Evolutionary conservation across 2,329 filamentous ascomycete genomes (phyloP), one percentile per base, ranked within the genome.

Genomic region (Ploettnerulaceae sp.): DNA sequence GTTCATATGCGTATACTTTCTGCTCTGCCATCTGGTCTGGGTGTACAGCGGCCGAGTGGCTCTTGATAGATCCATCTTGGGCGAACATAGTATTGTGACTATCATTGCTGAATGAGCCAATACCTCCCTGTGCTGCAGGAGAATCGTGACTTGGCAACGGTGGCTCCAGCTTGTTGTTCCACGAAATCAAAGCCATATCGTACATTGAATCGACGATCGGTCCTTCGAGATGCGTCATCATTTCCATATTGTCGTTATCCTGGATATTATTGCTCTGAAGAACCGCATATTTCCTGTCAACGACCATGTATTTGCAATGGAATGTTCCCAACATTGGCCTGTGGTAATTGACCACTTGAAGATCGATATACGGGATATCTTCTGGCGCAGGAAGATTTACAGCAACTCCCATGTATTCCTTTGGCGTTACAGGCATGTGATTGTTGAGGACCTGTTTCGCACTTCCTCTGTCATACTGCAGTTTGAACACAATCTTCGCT

Each of bases 191-290:
- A 0, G 83, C 82, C 53, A 82, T 81, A 53, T 91, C 86, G 60
- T 88, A 89, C 18, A 90, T 65, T 1, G 79, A 79, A 57, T 89
- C 83, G 0, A 90, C 85, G 47, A 90, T 85, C 0, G 84, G 78
- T 0, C 86, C 86, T 66, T 90, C 84, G 0, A 89, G 62, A 45
- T 87, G 84, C 2, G 77, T 72, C 76, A 88, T 81, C 86, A 91
- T 89, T 64, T 91, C 86, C 45, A 89, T 50, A 54, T 91, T 91
- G 56, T 86, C 82, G 43, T 89, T 90, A 53, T 88, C 81, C 63
- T 81, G 73, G 39, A 90, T 84, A 58, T 90, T 91, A 63, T 89
- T 89, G 67, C 84, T 89, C 66, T 86, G 82, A 1, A 90, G 62
- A 1, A 86, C 69, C 0, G 77, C 86, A n/a, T 84, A 71, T 51